Evolutionary conservation across 164 flowering plant genomes (phyloP), one percentile per base, ranked within the genome.

Genomic region (Euptelea pleiosperma): DNA sequence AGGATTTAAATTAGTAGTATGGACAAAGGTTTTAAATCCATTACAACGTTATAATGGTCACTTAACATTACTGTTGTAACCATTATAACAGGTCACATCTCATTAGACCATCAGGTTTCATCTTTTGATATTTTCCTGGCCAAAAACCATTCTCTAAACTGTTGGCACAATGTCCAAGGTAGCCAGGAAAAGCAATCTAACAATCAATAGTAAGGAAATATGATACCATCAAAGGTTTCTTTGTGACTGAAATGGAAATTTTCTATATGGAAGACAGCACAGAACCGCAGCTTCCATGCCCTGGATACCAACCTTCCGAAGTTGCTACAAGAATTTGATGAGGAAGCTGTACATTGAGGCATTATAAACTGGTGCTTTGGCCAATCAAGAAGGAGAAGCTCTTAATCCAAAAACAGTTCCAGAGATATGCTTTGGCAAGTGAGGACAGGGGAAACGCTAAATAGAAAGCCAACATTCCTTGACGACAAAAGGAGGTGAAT

Each of bases 271-370:
- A 77, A 93, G 97, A 56, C 40, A 86, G 70, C 83, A 83, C 61
- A 97, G 98, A 3, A 86, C 90, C 26, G 92, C 88, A 6, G 81
- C 79, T 39, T 80, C 95, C 47, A 70, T 93, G 85, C 82, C 95
- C 12, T 48, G 93, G 35, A 55, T 87, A 35, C 99, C 99, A 36
- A 87, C 99, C 8, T 93, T 79, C 69, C 61, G 92, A 26, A 83
- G 99, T 5, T 81, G 89, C 3, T 85, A 88, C 61, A 71, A 55
- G 66, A 71, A 79, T 49, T 57, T 88, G 68, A 81, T 84, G 55
- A 93, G 75, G 73, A 63, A 80, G 19, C 42, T 92, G 61, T 87
- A 82, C 34, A 9, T 80, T 16, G 98, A 84, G 49, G 88, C 89
- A 8, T 42, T 81, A n/a, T 71, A 74, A 60, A 70, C 70, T 7